Conservation (phyloP, 768 basidiomycete genomes). For the Boletus patriciae region DNA sequence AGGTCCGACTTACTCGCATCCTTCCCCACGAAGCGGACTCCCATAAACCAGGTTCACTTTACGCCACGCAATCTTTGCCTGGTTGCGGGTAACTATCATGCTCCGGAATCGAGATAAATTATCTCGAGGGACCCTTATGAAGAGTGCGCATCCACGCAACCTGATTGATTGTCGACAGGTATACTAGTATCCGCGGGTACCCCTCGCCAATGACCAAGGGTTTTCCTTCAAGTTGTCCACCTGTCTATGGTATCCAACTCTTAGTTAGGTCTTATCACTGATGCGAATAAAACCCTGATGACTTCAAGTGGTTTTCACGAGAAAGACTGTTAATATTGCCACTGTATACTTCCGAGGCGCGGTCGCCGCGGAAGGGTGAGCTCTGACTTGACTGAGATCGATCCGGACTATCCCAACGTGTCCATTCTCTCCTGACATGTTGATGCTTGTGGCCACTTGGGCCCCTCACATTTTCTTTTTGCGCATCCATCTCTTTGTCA, state of each 20-base stretch:
- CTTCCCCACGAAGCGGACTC: slow-evolving; percentile 95
- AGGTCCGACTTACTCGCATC: slow-evolving; percentile 87
- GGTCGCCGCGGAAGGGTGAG: no score
- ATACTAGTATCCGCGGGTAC: neutral
- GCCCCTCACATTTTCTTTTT: neutral
- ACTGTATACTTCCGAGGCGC: no score
- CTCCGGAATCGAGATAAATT: slow-evolving; percentile 53
- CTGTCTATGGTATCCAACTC: slow-evolving; percentile 7
- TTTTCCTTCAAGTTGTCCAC: neutral
- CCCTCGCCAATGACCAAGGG: slow-evolving; percentile 2
- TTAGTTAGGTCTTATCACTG: neutral
- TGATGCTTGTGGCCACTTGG: neutral
- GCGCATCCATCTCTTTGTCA: neutral
- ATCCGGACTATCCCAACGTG: neutral
- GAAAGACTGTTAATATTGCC: neutral
- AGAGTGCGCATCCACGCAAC: neutral
- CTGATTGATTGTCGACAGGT: neutral
- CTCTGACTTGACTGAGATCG: neutral
- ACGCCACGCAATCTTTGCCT: slow-evolving; percentile 93
- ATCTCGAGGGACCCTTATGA: neutral
- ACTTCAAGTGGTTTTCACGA: neutral
- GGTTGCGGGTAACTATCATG: slow-evolving; percentile 73
- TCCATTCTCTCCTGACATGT: neutral
- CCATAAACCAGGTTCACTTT: slow-evolving; percentile 89
- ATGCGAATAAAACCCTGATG: neutral